A percentile compares a stretch with the other conserved stretches of the same genome.
Evolutionary conservation across 2,329 filamentous ascomycete species (phyloP).

Genomic region (Tolypocladium tundrense): DNA sequence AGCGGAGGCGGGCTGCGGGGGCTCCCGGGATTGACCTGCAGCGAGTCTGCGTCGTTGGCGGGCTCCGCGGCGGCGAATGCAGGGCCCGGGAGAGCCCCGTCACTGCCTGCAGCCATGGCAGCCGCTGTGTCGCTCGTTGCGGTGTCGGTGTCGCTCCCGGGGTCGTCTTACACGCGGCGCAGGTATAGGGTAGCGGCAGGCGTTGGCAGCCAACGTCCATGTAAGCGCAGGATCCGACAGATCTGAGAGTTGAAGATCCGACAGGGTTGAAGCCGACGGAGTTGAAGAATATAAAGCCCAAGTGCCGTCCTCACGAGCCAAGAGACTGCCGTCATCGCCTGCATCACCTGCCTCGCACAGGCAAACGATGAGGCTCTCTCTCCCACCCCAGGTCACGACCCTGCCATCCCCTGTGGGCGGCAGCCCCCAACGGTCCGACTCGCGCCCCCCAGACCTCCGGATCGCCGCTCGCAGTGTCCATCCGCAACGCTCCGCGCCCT

Average conservation of each 20-base stretch:
- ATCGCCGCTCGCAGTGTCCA: background rate
- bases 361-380: background rate
- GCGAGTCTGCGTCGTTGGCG: slow-evolving; percentile 13
- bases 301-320: background rate
- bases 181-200: background rate
- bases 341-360: background rate
- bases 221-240: background rate
- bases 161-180: background rate
- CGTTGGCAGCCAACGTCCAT: no score
- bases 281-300: no score
- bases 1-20: slow-evolving; percentile 12
- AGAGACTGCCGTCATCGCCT: background rate
- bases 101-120: slow-evolving; percentile 9
- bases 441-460: background rate
- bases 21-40: slow-evolving; percentile 16
- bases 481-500: background rate
- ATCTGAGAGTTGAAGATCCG: background rate
- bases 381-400: background rate
- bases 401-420: background rate
- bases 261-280: background rate
- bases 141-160: background rate
- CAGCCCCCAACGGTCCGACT: background rate
- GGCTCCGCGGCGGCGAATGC: slow-evolving; percentile 4
- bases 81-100: slow-evolving; percentile 2
- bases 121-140: background rate